Evolutionary conservation across 2,329 filamentous ascomycete genomes (phyloP), one percentile per base, ranked within the genome.

Genomic region (Trichophyton simii): DNA sequence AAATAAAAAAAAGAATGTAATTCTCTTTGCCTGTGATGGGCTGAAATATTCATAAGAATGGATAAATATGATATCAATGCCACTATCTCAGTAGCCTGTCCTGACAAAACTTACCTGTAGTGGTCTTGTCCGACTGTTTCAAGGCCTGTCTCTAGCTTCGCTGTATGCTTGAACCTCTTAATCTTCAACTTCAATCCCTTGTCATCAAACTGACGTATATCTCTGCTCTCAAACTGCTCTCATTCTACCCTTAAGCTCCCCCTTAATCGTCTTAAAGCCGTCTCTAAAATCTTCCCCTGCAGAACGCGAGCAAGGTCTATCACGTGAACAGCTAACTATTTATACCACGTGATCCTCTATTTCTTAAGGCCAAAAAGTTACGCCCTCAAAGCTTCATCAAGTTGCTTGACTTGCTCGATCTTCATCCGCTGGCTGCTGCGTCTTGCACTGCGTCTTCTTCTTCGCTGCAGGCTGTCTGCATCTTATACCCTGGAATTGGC

Each of bases 1-100:
- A 52, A 52, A 52, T 52, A 52, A 52, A 52, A 52, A 52, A 52
- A 28, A 52, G 46, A 52, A 52, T 52, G 22, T 52, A 52, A 52
- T 15, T 28, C 25, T 52, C 20, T 8, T 48, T 48, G 44, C 44
- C 44, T 48, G 20, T 20, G 9, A 20, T 8, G 41, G 44, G 44
- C 44, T 48, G 34, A 18, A 31, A 48, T 52, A 52, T 22, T 52
- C 46, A 52, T 52, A 52, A 28, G 4, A 52, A 52, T 28, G 8
- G 15, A 22, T 11, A 48, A 52, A 52, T 52, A 52, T 52, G 46
- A 28, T 13, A 38, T 38, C 34, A 38, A 52, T 52, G 25, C 25
- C 46, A 31, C 22, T 31, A 52, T n/a, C 41, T n/a, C 46, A 28
- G 46, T 25, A 52, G 31, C 22, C 13, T 18, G 41, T 44, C 41